Evolutionary conservation across 345 rosid species (phyloP), one percentile per base, ranked within the genome.

Genomic region (Eucalyptus lansdowneana): DNA sequence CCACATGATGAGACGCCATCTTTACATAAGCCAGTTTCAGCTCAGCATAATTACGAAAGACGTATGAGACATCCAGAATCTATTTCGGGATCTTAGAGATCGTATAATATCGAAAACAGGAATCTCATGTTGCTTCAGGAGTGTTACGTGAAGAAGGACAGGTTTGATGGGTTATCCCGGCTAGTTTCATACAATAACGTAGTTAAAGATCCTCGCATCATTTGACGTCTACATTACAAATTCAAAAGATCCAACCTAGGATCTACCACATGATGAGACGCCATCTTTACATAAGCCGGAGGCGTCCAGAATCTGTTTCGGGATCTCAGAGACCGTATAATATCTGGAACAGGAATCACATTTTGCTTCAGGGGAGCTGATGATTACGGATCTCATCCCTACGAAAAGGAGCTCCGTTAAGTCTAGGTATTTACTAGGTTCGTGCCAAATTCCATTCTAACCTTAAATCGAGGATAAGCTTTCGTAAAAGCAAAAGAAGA

Each of bases 391-490:
- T 65, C 34, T 14, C 37, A 65, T n/a, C 76, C 76, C 76, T 65
- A 4, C 19, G 11, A 65, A 65, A 65, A 65, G 37, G 17, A 31
- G 37, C 37, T 14, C 76, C 37, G 37, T 65, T 65, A 29, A 65
- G 76, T 65, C 76, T 65, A n/a, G 34, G 37, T n/a, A n/a, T 29
- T 65, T 27, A 45, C 16, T 45, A 16, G 11, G 54, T 86, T 24
- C 19, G 19, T n/a, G 4, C 76, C 76, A n/a, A 62, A 65, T n/a
- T 81, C 45, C 24, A 22, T 45, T 81, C 45, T 88, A n/a, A 72
- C 87, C 91, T 88, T 56, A 65, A 91, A 83, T 83, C 91, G 89
- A 53, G 89, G 91, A 86, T 88, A 27, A 89, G 80, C 89, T 92
- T 92, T 93, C 45, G 40, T 40, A 91, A 91, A 91, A 89, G 85